Conservation (phyloP, 176 grass and related monocot species). For the Juncus effusus region DNA sequence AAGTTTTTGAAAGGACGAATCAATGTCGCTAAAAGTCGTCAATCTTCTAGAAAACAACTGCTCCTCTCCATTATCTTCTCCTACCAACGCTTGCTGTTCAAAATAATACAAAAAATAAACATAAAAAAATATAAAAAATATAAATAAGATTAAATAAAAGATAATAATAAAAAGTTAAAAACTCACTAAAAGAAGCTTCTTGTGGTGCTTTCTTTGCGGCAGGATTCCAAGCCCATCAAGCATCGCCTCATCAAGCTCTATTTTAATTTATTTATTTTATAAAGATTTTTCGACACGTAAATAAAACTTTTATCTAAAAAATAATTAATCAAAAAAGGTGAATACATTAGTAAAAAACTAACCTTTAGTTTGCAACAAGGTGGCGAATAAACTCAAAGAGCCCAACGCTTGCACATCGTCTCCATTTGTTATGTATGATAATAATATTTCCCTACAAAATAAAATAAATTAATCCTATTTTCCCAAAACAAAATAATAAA, state of each 20-base stretch:
- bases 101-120: neutral
- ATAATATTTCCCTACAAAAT: constrained; percentile 66
- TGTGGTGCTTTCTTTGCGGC: constrained; percentile 98
- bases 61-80: constrained; percentile 87
- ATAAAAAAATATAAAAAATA: constrained; percentile 13
- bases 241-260: constrained; percentile 97
- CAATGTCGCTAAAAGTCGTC: constrained; percentile 73
- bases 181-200: constrained; percentile 92
- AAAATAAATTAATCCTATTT: constrained; percentile 14
- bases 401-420: constrained; percentile 81
- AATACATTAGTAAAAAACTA: constrained; percentile 10
- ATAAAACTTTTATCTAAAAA: neutral
- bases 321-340: constrained; percentile 10
- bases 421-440: constrained; percentile 60
- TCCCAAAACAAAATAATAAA: constrained; percentile 6
- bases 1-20: constrained; percentile 81
- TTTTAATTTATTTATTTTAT: neutral
- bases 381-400: constrained; percentile 88
- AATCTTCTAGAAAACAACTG: constrained; percentile 71
- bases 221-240: constrained; percentile 98
- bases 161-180: neutral
- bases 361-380: constrained; percentile 99
- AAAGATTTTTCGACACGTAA: constrained; percentile 1
- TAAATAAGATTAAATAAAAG: constrained; percentile 19
- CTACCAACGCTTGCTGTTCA: constrained; percentile 89